Base-by-base conservation (phyloP, 1,284 basidiomycete genomes). In the Leccinum pachyderme region DNA sequence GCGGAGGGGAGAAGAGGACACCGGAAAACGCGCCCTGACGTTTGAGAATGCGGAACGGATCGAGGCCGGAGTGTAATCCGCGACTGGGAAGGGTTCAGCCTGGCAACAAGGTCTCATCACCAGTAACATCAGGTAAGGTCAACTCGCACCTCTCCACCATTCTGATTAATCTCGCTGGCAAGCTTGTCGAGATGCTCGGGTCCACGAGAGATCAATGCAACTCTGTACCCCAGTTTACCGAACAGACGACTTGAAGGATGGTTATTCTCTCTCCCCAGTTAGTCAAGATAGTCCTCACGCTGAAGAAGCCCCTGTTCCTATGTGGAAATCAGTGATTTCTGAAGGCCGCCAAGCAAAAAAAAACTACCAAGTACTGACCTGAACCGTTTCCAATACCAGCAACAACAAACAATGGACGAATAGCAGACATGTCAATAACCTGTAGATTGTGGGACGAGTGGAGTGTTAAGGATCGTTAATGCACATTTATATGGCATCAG, bases 161-260 rank as follows among this genome's bases (percentile, higher is more conserved):
- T 68, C 13, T 67, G 58, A 53, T 78, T 84, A 49, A 91, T 77
- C 48, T 85, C 83, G 2, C 76, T 64, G 6, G 82, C 79, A 7
- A 86, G 71, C 39, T 75, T 77, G 52, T 81, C 72, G 9, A 88
- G 72, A 22, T 75, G 66, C 22, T 82, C 81, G 1, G 74, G 67
- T 44, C 81, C 81, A 43, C 89, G 77, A 8, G 86, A 85, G 47
- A 91, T 76, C 47, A 91, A 70, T 0, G 88, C 88, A 39, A 91
- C 77, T 43, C 77, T 80, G 63, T 88, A 91, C 1, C 88, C 87
- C 33, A 80, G 71, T 63, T 81, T 81, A 5, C 83, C 76, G 59
- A 88, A 88, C 12, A 83, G 59, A 45, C 82, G 84, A 22, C 86
- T 89, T 55, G 15, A 52, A 25, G 22, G 33, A 4, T 27, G 12